Evolutionary conservation across 805 yeast species (phyloP).

Genomic region (Yamadazyma kitorensis): DNA sequence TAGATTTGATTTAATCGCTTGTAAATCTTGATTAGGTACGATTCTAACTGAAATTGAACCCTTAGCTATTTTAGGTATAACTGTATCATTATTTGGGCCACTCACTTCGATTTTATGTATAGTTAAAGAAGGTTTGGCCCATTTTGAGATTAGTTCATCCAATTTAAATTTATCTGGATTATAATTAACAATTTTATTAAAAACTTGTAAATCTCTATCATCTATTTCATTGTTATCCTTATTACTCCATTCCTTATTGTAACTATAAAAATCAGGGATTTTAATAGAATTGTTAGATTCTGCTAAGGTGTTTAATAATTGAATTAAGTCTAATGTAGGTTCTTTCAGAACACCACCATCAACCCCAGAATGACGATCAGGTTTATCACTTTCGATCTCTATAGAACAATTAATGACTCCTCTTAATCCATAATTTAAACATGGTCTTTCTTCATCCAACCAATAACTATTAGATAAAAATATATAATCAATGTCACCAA

Average conservation of each 20-base stretch:
- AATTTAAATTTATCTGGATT: constrained; percentile 28
- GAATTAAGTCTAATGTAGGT: constrained; percentile 83
- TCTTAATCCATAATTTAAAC: constrained; percentile 89
- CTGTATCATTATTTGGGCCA: constrained; percentile 87
- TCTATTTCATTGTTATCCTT: constrained; percentile 58
- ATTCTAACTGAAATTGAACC: constrained; percentile 80
- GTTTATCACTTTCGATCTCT: constrained; percentile 65
- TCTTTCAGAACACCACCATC: constrained; percentile 91
- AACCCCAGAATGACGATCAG: constrained; percentile 94
- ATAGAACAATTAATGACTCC: constrained; percentile 86
- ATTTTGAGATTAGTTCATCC: constrained; percentile 64
- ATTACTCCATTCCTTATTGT: no score
- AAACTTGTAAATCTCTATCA: constrained; percentile 55
- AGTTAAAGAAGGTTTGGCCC: constrained; percentile 90
- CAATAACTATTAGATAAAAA: constrained; percentile 88
- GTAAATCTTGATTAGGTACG: constrained; percentile 83
- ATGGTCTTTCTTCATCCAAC: constrained; percentile 86
- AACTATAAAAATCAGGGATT: constrained; percentile 6
- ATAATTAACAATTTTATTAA: constrained; percentile 53
- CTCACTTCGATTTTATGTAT: constrained; percentile 81
- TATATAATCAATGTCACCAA: constrained; percentile 79
- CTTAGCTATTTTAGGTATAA: constrained; percentile 78
- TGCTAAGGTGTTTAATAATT: constrained; percentile 63
- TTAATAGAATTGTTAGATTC: constrained; percentile 23
- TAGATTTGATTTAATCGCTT: constrained; percentile 51